These are phyloP conservation scores for Fusarium sp. DNA, from an alignment of 2,329 filamentous ascomycete species.

Conservation along the genomic window DNA sequence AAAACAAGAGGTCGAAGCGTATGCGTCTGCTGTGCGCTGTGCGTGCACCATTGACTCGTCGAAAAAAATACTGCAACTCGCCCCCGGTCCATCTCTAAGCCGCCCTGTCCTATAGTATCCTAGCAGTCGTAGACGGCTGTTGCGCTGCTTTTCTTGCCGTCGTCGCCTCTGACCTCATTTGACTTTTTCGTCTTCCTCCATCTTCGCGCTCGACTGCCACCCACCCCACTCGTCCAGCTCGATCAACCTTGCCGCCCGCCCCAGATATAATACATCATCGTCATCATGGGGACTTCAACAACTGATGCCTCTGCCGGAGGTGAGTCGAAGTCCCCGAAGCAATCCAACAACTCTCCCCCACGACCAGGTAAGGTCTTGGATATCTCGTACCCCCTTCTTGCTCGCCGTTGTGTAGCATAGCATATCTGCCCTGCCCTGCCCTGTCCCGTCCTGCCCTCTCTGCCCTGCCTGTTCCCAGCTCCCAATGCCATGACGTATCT, in stretches of 20 bases:
- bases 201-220: conserved; percentile 47
- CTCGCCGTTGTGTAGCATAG: conserved; percentile 21
- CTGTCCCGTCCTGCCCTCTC: not conserved
- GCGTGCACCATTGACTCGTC: conserved; percentile 38
- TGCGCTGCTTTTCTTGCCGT: conserved; percentile 43
- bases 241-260: conserved; percentile 48
- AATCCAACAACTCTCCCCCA: conserved; percentile 60
- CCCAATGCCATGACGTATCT: conserved; percentile 46
- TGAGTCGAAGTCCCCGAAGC: conserved; percentile 66
- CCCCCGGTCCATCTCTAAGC: conserved; percentile 41
- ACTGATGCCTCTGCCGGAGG: conserved; percentile 57
- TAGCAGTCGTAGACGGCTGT: conserved; percentile 37
- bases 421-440: not conserved
- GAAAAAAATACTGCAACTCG: conserved; percentile 35
- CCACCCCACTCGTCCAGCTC: conserved; percentile 50
- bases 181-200: conserved; percentile 51
- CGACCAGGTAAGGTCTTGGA: conserved; percentile 59
- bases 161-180: conserved; percentile 60
- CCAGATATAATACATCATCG: conserved; percentile 63
- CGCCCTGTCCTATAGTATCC: conserved; percentile 42
- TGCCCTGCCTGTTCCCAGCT: conserved; percentile 20
- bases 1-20: conserved; percentile 22
- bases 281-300: conserved; percentile 65
- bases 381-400: conserved; percentile 23
- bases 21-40: conserved; percentile 35